Evolutionary conservation across 1,284 basidiomycete genomes (phyloP).

Genomic region (Ganoderma leucocontextum): DNA sequence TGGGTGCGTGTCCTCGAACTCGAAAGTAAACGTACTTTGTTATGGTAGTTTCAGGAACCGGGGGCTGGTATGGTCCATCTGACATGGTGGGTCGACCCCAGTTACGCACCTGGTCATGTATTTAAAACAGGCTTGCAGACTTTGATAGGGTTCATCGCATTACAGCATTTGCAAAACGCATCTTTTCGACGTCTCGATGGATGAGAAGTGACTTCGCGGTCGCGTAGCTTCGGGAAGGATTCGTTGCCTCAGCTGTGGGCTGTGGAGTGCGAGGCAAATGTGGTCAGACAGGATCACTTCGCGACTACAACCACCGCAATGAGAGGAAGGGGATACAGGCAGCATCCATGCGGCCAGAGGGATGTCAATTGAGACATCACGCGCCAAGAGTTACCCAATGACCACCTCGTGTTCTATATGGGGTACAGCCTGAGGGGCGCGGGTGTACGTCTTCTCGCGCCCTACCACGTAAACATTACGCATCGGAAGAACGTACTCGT

Average conservation of each 20-base stretch:
- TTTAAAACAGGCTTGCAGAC: not conserved
- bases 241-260: not conserved
- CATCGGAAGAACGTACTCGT: not conserved
- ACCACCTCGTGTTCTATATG: not conserved
- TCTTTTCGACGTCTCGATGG: not conserved
- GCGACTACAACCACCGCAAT: not conserved
- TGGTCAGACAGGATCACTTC: not conserved
- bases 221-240: not conserved
- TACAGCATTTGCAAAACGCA: not conserved
- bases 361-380: not conserved
- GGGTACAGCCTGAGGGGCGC: no score
- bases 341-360: no score
- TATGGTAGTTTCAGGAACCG: constrained; percentile 6
- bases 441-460: not conserved
- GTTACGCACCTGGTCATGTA: not conserved
- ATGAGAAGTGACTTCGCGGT: not conserved
- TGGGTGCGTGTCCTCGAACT: not conserved
- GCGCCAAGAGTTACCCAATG: not conserved
- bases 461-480: not conserved
- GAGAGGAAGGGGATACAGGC: not conserved
- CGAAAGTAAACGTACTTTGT: not conserved
- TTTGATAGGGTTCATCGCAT: not conserved
- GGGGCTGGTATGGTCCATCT: not conserved
- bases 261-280: not conserved
- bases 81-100: constrained; percentile 1